Base-by-base conservation (phyloP, 176 grass and related monocot genomes). In the Zoysia pacifica region DNA sequence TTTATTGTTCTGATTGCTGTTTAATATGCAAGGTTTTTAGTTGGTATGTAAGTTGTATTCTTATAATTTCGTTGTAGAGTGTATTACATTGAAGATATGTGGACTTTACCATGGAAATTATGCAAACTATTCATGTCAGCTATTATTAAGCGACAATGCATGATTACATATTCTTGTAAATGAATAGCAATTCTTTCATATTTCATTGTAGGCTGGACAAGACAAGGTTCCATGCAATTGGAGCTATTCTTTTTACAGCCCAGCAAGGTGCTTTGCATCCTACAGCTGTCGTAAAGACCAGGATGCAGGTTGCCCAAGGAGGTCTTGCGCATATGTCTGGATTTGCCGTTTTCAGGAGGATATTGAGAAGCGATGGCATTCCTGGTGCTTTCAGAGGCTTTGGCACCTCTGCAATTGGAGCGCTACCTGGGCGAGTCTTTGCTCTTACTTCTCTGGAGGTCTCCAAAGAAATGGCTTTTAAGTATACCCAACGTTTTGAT, bases 231-330 rank as follows among this genome's bases (percentile, higher is more conserved):
- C 94, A 97, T 80, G 72, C 91, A 59, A 98, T 93, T 6, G 96
- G 96, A 45, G 92, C 96, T 11, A 12, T 94, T 41, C 86, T 98
- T 41, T 98, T 98, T 67, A 98, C 96, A 0, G 80, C 81, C 6
- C 96, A 98, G 84, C 93, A 94, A 89, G 90, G 96, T 42, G 58
- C 71, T 69, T 83, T 98, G 73, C 92, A 98, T 63, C 96, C 96
- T 8, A 98, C 88, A 52, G 75, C 96, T 45, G 90, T 98, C 67
- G 90, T 94, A 63, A 98, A 98, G 85, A 98, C 96, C 18, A 86
- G 96, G 67, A 93, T 98, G 88, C 96, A 98, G 86, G 92, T 98
- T 40, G 92, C 86, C 6, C 36, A 87, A 74, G 89, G 85, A 51
- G 87, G 90, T 8, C 67, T 94, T 62, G 78, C 91, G 15, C 90